Conservation (phyloP, 78 protist genomes). For the Capsaspora owczarzaki region DNA sequence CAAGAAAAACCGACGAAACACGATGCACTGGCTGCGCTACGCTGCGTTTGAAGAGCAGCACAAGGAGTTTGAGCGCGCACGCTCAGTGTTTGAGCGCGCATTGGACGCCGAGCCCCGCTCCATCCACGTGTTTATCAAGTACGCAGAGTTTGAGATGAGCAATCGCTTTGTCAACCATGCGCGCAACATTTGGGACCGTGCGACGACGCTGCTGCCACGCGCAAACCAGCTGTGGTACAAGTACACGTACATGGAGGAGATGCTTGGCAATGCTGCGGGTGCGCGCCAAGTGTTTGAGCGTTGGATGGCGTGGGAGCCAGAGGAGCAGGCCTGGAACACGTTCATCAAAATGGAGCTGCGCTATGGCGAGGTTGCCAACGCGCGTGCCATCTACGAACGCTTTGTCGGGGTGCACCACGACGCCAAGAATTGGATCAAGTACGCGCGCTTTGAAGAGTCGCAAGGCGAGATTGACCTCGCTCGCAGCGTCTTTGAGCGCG, state of each 20-base stretch:
- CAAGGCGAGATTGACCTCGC: slow-evolving; percentile 30
- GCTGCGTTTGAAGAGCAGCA: slow-evolving; percentile 93
- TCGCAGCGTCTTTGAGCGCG: slow-evolving; percentile 60
- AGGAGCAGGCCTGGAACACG: slow-evolving; percentile 79
- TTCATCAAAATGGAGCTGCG: slow-evolving; percentile 80
- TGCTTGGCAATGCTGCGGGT: slow-evolving; percentile 81
- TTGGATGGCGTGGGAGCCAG: slow-evolving; percentile 92
- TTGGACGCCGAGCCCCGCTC: slow-evolving; percentile 55
- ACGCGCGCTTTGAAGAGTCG: slow-evolving; percentile 78
- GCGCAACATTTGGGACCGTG: slow-evolving; percentile 94
- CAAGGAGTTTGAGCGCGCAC: slow-evolving; percentile 66
- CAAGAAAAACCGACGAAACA: neutral
- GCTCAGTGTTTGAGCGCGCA: slow-evolving; percentile 91
- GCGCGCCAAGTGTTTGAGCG: slow-evolving; percentile 87
- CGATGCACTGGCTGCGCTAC: slow-evolving; percentile 61
- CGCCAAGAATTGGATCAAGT: slow-evolving; percentile 72
- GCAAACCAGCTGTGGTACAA: slow-evolving; percentile 86
- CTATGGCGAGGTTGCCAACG: slow-evolving; percentile 42
- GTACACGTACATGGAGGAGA: slow-evolving; percentile 89
- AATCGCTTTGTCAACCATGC: slow-evolving; percentile 80
- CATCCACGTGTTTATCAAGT: slow-evolving; percentile 66
- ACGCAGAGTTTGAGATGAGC: slow-evolving; percentile 97
- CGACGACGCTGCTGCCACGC: slow-evolving; percentile 86
- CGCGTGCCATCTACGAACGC: slow-evolving; percentile 29
- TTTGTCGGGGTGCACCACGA: slow-evolving; percentile 45